These are phyloP conservation scores for Arctostaphylos glauca DNA, from an alignment of 148 eudicot species.

Conservation along the genomic window DNA sequence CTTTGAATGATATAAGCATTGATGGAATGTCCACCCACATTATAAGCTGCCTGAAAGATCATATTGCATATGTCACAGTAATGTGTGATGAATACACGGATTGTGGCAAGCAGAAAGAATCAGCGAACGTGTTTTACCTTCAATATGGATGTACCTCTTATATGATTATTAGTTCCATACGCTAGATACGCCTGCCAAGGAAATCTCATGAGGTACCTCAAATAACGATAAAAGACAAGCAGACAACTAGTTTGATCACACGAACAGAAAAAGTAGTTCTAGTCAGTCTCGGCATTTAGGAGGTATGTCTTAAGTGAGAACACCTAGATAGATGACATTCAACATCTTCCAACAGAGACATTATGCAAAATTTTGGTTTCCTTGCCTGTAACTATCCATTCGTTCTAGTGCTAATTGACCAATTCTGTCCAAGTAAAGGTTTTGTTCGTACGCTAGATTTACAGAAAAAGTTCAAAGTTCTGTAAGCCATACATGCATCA, in stretches of 20 bases:
- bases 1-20: constrained; percentile 51
- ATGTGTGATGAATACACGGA: neutral
- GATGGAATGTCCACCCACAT: constrained; percentile 47
- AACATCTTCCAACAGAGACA: neutral
- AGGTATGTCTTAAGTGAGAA: neutral
- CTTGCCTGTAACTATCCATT: neutral
- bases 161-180: constrained; percentile 41
- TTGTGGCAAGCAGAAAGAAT: neutral
- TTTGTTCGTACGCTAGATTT: neutral
- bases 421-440: neutral
- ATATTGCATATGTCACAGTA: constrained; percentile 1
- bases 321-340: neutral
- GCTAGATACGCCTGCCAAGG: constrained; percentile 56
- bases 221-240: neutral
- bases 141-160: constrained; percentile 35
- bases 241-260: constrained; percentile 3
- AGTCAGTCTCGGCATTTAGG: neutral
- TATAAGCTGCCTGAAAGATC: constrained; percentile 51
- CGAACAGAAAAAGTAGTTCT: neutral
- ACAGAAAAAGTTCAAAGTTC: constrained; percentile 7
- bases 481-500: constrained; percentile 47
- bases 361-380: neutral
- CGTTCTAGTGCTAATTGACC: neutral
- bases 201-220: constrained; percentile 13
- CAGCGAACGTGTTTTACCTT: constrained; percentile 28